Percentiles rank a stretch among this genome's conserved stretches.
Conservation (phyloP, 306 rosid species). For the Parietaria judaica region DNA sequence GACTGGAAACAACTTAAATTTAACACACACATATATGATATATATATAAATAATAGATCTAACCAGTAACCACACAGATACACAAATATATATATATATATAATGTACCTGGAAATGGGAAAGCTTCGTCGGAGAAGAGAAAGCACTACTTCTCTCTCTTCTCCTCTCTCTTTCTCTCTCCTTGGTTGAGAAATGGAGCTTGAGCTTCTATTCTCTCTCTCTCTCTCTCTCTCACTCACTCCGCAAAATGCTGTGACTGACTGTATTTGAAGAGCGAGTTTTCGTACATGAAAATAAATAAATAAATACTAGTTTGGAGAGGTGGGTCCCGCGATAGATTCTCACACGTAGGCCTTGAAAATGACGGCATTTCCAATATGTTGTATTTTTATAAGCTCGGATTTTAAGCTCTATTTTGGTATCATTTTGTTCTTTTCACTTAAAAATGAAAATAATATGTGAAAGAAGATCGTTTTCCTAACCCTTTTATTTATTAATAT, state of each 20-base stretch:
- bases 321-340: conserved; percentile 5
- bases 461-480: too few species aligned
- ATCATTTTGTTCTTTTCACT: too few species aligned
- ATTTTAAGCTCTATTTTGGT: too few species aligned
- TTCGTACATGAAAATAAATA: neutral
- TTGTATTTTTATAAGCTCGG: neutral
- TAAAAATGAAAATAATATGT: too few species aligned
- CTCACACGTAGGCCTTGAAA: neutral
- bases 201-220: neutral
- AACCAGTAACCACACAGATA: neutral
- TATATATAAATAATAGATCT: neutral
- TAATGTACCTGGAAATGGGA: neutral
- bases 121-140: neutral
- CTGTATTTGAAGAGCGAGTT: neutral
- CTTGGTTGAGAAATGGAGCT: neutral
- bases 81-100: neutral
- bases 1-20: neutral
- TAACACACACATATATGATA: neutral
- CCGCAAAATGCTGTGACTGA: neutral
- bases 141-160: conserved; percentile 1
- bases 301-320: neutral
- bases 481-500: too few species aligned
- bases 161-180: neutral
- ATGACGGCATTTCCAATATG: neutral
- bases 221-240: neutral